Base-by-base conservation (phyloP, 108 stramenopile species). In the Skeletonema menzelii region DNA sequence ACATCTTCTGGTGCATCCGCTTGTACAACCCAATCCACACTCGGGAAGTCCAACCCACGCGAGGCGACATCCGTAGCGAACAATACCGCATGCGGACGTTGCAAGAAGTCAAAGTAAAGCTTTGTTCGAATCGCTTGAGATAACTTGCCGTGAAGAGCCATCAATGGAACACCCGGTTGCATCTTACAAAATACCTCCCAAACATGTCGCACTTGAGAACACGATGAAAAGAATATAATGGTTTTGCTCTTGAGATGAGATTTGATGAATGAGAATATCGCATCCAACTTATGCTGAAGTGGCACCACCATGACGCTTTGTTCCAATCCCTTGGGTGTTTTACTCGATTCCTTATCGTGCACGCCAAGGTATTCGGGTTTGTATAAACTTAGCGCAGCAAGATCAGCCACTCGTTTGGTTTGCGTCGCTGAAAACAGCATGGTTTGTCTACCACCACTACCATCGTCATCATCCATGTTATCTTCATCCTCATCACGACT, bases 121-220 rank as follows among this genome's bases (percentile, higher is more conserved):
- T 95, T 86, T 38, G 96, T 93, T 20, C 99, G 93, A 38, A 85
- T 91, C 19, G 88, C 90, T 74, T 99, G 98, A 56, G 91, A 90
- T 65, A 98, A 82, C 73, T 98, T 98, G n/a, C 99, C 99, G 68
- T 99, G 99, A n/a, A 99, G 83, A 2, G 97, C 97, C 91, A 98
- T 80, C 7, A 99, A 77, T 14, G 98, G 96, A 27, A 97, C 76
- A 37, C 99, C 99, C 5, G 99, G 99, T 57, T 97, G 97, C 67
- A 99, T 42, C 34, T 90, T 83, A 74, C 97, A 94, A 31, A 99
- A 94, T 32, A 94, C 58, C 57, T 96, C 93, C 86, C 88, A 92
- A 1, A 96, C 86, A 82, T 95, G 97, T 20, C 97, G 88, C 6
- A 97, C 98, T 85, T 99, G 99, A 22, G 96, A 84, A 65, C 98